These are phyloP conservation scores for Leccinum griseonigrum DNA, from an alignment of 1,284 basidiomycete species.

Conservation along the genomic window DNA sequence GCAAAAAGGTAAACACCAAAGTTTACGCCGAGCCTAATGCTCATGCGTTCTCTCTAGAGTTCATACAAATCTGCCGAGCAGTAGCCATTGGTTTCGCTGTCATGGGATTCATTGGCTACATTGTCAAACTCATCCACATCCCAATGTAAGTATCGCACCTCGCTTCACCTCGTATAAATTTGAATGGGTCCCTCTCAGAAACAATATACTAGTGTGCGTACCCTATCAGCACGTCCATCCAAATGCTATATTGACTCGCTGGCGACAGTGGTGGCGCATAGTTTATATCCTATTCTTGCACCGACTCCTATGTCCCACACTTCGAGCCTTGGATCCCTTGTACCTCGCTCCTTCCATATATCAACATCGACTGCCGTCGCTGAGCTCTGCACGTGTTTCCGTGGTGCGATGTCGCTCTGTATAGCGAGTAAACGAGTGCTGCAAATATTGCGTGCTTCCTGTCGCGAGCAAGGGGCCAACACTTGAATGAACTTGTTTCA, in stretches of 20 bases:
- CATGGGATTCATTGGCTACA: conserved; percentile 98
- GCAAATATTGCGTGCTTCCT: conserved; percentile 6
- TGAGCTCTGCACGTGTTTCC: not conserved
- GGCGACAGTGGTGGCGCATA: conserved; percentile 66
- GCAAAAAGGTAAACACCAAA: conserved; percentile 68
- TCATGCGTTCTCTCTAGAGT: conserved; percentile 58
- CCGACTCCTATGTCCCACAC: conserved; percentile 6
- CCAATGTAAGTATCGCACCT: conserved; percentile 73
- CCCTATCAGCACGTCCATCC: not conserved
- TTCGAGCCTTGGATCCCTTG: conserved; percentile 12
- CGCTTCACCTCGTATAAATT: conserved; percentile 8
- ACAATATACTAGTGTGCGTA: conserved; percentile 93
- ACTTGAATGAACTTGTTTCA: conserved; percentile 7
- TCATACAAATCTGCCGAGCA: conserved; percentile 88
- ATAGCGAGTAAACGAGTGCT: not conserved
- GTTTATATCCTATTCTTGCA: conserved; percentile 12
- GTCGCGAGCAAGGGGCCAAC: not conserved
- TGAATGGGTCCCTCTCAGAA: conserved; percentile 49
- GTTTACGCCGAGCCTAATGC: not conserved
- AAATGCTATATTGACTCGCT: conserved; percentile 9
- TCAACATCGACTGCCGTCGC: conserved; percentile 5
- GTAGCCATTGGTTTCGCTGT: conserved; percentile 94
- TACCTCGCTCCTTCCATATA: conserved; percentile 16
- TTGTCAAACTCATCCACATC: conserved; percentile 95
- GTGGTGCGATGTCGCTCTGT: not conserved